Conservation (phyloP, 805 yeast genomes). For the Metschnikowia lochheadii region DNA sequence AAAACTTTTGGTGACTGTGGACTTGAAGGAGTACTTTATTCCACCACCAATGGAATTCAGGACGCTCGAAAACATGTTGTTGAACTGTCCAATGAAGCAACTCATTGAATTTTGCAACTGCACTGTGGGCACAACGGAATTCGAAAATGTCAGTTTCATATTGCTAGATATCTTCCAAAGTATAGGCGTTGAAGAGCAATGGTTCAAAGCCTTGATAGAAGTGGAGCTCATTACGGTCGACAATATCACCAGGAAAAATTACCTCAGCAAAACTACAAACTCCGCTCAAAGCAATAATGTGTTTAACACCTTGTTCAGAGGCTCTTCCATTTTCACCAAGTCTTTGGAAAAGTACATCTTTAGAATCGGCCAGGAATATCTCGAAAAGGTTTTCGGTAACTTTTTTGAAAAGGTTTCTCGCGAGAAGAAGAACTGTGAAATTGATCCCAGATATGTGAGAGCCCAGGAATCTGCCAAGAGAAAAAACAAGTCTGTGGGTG, state of each 20-base stretch:
- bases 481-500: constrained; percentile 16
- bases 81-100: constrained; percentile 48
- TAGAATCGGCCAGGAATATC: constrained; percentile 73
- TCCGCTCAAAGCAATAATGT: constrained; percentile 38
- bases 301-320: constrained; percentile 70
- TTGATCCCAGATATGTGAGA: constrained; percentile 67
- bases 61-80: constrained; percentile 58
- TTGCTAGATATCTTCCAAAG: constrained; percentile 74
- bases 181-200: constrained; percentile 59
- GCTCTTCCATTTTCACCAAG: constrained; percentile 78
- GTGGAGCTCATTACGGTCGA: constrained; percentile 55
- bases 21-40: constrained; percentile 50
- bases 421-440: constrained; percentile 61
- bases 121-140: constrained; percentile 35
- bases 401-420: constrained; percentile 52
- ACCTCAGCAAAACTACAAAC: constrained; percentile 26
- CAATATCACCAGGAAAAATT: constrained; percentile 40
- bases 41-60: constrained; percentile 58
- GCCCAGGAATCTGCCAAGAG: constrained; percentile 28
- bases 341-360: constrained; percentile 74
- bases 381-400: constrained; percentile 69
- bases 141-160: constrained; percentile 55
- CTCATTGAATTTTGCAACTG: constrained; percentile 47
- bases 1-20: constrained; percentile 49
- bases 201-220: constrained; percentile 69